phyloP scores from a whole-genome alignment of 1,284 basidiomycete species.

The Tylopilus sp. region DNA sequence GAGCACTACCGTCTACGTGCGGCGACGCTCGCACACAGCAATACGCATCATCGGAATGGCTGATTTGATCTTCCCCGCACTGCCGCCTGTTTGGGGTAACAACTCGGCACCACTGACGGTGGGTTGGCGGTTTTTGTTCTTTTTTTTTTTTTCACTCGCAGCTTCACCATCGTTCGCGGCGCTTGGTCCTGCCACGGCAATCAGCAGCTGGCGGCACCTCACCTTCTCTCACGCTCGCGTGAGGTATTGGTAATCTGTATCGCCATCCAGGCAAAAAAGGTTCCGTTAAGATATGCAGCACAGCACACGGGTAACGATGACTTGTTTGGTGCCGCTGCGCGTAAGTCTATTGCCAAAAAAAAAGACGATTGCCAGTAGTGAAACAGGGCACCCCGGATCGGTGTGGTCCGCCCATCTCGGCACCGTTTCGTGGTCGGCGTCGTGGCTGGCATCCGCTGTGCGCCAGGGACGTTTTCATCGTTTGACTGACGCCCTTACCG shows the following conservation, averaged over 20 bases:
- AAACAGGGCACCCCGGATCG: too few species aligned
- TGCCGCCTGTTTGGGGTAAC: neutral
- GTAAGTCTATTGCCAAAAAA: too few species aligned
- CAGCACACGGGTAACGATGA: neutral
- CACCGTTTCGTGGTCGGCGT: too few species aligned
- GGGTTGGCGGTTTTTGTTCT: neutral
- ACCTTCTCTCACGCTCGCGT: neutral
- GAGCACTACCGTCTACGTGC: neutral
- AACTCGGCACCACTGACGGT: neutral
- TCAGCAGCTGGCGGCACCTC: neutral
- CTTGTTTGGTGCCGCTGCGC: too few species aligned
- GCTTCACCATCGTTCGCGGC: neutral
- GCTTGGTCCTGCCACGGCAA: neutral
- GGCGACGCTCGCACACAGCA: neutral
- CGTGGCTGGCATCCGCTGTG: too few species aligned
- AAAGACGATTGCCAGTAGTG: too few species aligned
- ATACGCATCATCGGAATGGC: neutral
- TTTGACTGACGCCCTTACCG: too few species aligned
- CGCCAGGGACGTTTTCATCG: too few species aligned
- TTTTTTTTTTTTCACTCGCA: neutral
- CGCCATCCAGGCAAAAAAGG: neutral
- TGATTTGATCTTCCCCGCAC: too few species aligned
- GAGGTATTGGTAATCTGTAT: neutral
- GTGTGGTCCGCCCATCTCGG: too few species aligned
- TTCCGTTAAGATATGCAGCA: neutral